Evolutionary conservation across 345 rosid genomes (phyloP).

Genomic region (Aquilaria yunnanensis): DNA sequence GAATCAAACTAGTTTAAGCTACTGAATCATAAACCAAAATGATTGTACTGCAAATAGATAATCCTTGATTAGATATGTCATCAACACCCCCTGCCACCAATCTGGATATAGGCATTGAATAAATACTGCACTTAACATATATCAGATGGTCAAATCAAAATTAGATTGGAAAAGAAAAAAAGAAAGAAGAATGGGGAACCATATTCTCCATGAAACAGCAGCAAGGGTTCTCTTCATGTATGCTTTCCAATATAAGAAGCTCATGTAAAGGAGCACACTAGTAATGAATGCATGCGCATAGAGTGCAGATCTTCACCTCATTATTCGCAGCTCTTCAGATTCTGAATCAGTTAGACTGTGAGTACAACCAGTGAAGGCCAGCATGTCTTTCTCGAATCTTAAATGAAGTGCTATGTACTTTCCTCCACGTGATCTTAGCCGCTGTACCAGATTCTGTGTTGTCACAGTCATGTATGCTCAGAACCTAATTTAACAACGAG

Average conservation of each 20-base stretch:
- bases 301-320: conserved; percentile 44
- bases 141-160: no score
- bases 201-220: no score
- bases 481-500: conserved; percentile 87
- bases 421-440: conserved; percentile 69
- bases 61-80: neutral
- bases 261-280: neutral
- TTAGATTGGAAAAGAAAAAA: neutral
- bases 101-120: neutral
- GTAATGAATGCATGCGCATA: conserved; percentile 13
- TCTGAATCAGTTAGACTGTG: conserved; percentile 75
- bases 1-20: neutral
- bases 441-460: conserved; percentile 95
- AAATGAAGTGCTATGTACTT: conserved; percentile 88
- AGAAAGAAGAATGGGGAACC: no score
- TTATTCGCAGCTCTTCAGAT: conserved; percentile 70
- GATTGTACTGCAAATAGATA: neutral
- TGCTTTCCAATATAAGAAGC: no score
- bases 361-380: conserved; percentile 91
- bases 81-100: neutral
- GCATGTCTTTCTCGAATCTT: conserved; percentile 95
- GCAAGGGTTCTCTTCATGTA: no score
- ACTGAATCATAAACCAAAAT: neutral
- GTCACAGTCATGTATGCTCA: conserved; percentile 86
- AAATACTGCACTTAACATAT: no score